These are phyloP conservation scores for Reutealis trisperma DNA, from an alignment of 345 rosid genomes.

Conservation along the genomic window DNA sequence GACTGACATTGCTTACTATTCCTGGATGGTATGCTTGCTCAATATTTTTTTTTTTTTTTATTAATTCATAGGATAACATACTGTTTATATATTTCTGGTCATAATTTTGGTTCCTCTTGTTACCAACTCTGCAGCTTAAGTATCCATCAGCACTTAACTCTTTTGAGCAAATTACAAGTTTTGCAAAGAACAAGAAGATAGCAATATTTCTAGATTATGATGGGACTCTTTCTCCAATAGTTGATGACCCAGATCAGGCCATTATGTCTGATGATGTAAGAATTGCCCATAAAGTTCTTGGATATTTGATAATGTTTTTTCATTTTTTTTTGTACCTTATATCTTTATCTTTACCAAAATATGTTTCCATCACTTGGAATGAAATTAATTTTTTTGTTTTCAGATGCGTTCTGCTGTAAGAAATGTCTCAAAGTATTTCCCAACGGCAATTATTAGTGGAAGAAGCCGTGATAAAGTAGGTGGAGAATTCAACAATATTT, in stretches of 20 bases:
- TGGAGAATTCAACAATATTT: not conserved
- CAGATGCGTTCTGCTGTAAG: slow-evolving; percentile 95
- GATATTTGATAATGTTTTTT: not conserved
- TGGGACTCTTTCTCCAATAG: slow-evolving; percentile 93
- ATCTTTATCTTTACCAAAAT: not conserved
- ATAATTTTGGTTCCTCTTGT: not conserved
- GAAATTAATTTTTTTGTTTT: not conserved
- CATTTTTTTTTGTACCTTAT: not conserved
- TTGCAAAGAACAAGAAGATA: slow-evolving; percentile 69
- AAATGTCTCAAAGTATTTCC: slow-evolving; percentile 70
- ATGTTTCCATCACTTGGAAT: not conserved
- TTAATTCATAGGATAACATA: not conserved
- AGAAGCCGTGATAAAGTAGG: slow-evolving; percentile 89
- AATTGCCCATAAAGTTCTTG: not conserved
- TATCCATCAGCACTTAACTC: slow-evolving; percentile 80
- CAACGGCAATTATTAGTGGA: slow-evolving; percentile 95
- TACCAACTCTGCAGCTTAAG: slow-evolving; percentile 51
- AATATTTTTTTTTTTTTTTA: not conserved
- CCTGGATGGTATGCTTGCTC: slow-evolving; percentile 67
- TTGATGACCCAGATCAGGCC: slow-evolving; percentile 81
- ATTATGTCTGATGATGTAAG: slow-evolving; percentile 79
- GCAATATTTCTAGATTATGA: slow-evolving; percentile 90
- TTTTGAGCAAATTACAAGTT: slow-evolving; percentile 54
- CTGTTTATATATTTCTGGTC: not conserved
- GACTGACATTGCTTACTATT: slow-evolving; percentile 52